Conservation (phyloP, 345 rosid species). For the Salix brachista region DNA sequence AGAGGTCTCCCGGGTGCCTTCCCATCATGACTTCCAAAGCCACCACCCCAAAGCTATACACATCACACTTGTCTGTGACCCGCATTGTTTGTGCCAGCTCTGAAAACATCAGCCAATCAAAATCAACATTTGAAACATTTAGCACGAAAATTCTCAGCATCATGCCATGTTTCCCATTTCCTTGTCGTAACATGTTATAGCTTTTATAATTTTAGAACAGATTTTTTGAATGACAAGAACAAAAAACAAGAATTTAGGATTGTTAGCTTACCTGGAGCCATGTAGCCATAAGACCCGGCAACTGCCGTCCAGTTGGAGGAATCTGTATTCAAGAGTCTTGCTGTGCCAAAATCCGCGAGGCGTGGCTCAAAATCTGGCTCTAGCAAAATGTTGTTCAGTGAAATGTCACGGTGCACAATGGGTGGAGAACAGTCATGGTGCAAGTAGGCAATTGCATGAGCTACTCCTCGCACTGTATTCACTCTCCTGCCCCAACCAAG, state of each 20-base stretch:
- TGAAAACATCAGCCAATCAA: conserved; percentile 12
- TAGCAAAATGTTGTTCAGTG: conserved; percentile 52
- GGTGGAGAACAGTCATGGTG: conserved; percentile 65
- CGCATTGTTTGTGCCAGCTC: conserved; percentile 44
- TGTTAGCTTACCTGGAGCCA: conserved; percentile 62
- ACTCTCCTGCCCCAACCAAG: conserved; percentile 47
- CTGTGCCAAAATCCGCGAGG: conserved; percentile 68
- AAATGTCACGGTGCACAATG: conserved; percentile 61
- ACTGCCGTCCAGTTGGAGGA: conserved; percentile 59
- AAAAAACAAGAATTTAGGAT: neutral
- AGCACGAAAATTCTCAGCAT: neutral
- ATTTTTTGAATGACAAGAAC: neutral
- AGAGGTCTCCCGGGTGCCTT: conserved; percentile 55
- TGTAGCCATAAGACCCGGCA: conserved; percentile 69
- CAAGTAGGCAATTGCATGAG: conserved; percentile 68
- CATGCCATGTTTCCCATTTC: neutral
- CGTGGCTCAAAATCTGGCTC: conserved; percentile 49
- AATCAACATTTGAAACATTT: neutral
- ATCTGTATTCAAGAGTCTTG: conserved; percentile 43
- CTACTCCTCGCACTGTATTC: conserved; percentile 51
- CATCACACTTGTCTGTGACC: conserved; percentile 50
- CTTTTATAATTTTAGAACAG: neutral
- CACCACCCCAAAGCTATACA: conserved; percentile 63
- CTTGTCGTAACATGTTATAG: neutral
- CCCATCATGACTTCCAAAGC: conserved; percentile 68